phyloP scores from a whole-genome alignment of 805 yeast genomes.

The Teunomyces aglyptinius region DNA sequence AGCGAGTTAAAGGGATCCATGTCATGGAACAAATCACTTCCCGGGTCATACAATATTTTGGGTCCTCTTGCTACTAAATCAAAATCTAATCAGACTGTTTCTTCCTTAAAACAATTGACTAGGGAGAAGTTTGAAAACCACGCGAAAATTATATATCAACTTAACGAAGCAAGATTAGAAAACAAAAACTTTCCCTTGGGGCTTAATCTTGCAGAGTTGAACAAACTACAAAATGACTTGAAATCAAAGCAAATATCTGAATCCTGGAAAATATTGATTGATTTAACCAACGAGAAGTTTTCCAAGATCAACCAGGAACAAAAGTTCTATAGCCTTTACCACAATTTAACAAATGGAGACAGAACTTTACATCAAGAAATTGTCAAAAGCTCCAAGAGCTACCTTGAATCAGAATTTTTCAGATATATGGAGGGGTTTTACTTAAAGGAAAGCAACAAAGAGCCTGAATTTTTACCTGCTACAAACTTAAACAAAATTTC shows the following conservation, averaged over 20 bases:
- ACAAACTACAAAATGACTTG: constrained; percentile 56
- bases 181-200: constrained; percentile 54
- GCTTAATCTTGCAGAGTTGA: constrained; percentile 57
- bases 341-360: constrained; percentile 17
- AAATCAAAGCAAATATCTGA: constrained; percentile 72
- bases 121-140: constrained; percentile 67
- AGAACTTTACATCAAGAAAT: constrained; percentile 41
- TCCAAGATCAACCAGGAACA: constrained; percentile 35
- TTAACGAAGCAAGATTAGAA: constrained; percentile 67
- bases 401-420: constrained; percentile 75
- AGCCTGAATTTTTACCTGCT: constrained; percentile 46
- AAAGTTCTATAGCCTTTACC: constrained; percentile 25
- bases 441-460: constrained; percentile 49
- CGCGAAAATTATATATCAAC: constrained; percentile 66
- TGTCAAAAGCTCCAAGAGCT: constrained; percentile 53
- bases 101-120: constrained; percentile 32
- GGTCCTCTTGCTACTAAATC: constrained; percentile 25
- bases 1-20: constrained; percentile 22
- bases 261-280: constrained; percentile 65
- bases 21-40: constrained; percentile 34
- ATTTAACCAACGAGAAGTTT: constrained; percentile 40
- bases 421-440: constrained; percentile 68
- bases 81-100: constrained; percentile 8
- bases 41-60: constrained; percentile 32
- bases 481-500: constrained; percentile 70